Base-by-base conservation (phyloP, 805 yeast genomes). In the Barnettozyma botsteinii region DNA sequence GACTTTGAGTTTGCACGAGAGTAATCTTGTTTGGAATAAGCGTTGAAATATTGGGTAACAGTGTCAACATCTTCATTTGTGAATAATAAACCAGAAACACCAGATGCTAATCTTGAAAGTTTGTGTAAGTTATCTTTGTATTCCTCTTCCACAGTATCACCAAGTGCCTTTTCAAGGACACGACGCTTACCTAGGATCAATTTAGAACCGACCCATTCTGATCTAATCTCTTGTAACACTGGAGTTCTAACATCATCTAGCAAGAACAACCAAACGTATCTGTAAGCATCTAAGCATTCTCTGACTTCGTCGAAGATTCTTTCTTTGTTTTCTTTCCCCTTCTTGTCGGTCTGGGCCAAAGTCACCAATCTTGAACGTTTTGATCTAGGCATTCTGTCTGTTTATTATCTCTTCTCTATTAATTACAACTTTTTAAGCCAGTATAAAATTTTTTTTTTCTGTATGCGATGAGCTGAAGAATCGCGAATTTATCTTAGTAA, bases 351-450 rank as follows among this genome's bases (percentile, higher is more conserved):
- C 60, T 91, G 91, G 28, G 99, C 93, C 53, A 93, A 72, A 12
- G 98, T 85, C 46, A 93, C 95, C 53, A 89, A 81, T 79, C 86
- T 93, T 52, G 96, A 83, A 77, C 98, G 91, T 63, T 81, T 89
- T 27, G 97, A 88, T 75, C 95, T 86, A 47, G 98, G 97, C 98
- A 91, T 91, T 43, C 51, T 67, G 28, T 18, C 4, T 30, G 24
- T 15, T 23, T 36, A 1, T 23, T 32, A 5, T 14, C 6, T 22
- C 14, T 9, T 14, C 17, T 18, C 1, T 12, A 4, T 12, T 14
- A 14, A 27, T 26, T 20, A 18, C n/a, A 15, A 21, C 18, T 12
- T 3, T 24, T 4, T 17, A 17, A n/a, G n/a, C n/a, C n/a, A n/a
- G n/a, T n/a, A n/a, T n/a, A 33, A 28, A 35, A 27, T 26, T 25